Evolutionary conservation across 257 asterid species (phyloP), one percentile per base, ranked within the genome.

Genomic region (Solanum gandarillasii): DNA sequence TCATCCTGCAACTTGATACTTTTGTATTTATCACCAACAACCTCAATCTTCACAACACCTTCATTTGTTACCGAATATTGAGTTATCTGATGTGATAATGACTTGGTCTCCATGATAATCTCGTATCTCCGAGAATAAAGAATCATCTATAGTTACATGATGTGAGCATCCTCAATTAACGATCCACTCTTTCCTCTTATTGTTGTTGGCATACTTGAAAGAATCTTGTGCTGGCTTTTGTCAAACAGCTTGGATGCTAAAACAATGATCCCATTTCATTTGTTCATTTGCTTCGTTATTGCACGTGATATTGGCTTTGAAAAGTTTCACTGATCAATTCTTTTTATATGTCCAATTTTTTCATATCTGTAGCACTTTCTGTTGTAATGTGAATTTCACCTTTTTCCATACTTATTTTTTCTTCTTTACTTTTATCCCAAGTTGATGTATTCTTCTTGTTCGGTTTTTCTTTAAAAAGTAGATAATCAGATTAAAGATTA

Each of bases 101-200:
- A 31, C 41, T 74, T 21, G 18, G 5, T 87, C 76, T 9, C 3
- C 31, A 10, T 62, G 71, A 62, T 23, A 39, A 34, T 83, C 34
- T 10, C 18, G 7, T 16, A 58, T 9, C 32, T 35, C 23, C 3
- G 13, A 88, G 43, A 84, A 58, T 71, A 55, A 27, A 35, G 70
- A 48, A 73, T 20, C 67, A 88, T 88, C 60, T 9, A 84, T 32
- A 27, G 31, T 71, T 39, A 48, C 76, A 36, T 52, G 84, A 38
- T 88, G 32, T 48, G 87, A 83, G 68, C 35, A 83, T 36, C 87
- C 90, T 11, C 23, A 88, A 86, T 86, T 70, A 68, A 65, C 41
- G 5, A 86, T 86, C 76, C 43, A 88, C 31, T 85, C 68, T 11
- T 76, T 35, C 23, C 43, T 78, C 27, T 43, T 23, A 32, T 83